Percentiles rank a stretch among this genome's conserved stretches.
phyloP scores from a whole-genome alignment of 192 early-diverging fungal species.

The Backusella circina region DNA sequence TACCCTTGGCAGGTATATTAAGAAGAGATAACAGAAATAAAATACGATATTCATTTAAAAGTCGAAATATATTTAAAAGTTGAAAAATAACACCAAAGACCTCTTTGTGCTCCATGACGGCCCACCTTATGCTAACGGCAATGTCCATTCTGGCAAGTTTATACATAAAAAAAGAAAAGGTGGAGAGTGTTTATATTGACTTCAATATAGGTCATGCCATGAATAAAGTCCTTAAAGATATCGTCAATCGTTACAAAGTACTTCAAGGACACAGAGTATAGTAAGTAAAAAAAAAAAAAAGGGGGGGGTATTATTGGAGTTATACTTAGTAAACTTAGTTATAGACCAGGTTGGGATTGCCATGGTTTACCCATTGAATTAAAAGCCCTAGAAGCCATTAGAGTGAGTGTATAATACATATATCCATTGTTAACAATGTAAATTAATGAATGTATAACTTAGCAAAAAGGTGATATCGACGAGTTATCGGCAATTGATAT shows the following conservation, averaged over 20 bases:
- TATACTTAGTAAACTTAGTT: constrained; percentile 30
- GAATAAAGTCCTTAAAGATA: constrained; percentile 82
- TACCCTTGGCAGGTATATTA: constrained; percentile 68
- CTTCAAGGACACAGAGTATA: constrained; percentile 66
- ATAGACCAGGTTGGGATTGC: constrained; percentile 78
- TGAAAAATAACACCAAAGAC: constrained; percentile 58
- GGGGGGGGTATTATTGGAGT: background rate
- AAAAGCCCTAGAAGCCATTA: constrained; percentile 65
- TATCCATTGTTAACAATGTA: too few species aligned
- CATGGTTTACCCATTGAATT: constrained; percentile 81
- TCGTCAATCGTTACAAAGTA: constrained; percentile 70
- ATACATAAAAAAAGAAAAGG: background rate
- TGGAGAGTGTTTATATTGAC: background rate
- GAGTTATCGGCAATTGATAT: constrained; percentile 44
- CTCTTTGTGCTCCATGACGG: constrained; percentile 80
- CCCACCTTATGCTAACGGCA: constrained; percentile 80
- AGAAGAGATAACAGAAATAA: background rate
- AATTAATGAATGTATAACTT: too few species aligned
- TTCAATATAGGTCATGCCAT: constrained; percentile 57
- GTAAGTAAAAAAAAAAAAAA: constrained; percentile 29
- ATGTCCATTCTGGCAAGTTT: constrained; percentile 55
- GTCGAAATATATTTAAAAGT: constrained; percentile 19
- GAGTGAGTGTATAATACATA: constrained; percentile 13
- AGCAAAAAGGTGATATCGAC: constrained; percentile 6
- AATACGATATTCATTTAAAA: background rate